Percentiles rank a stretch among this genome's conserved stretches.
Evolutionary conservation across 2,329 filamentous ascomycete species (phyloP).

Genomic region (Sporothrix phasma): DNA sequence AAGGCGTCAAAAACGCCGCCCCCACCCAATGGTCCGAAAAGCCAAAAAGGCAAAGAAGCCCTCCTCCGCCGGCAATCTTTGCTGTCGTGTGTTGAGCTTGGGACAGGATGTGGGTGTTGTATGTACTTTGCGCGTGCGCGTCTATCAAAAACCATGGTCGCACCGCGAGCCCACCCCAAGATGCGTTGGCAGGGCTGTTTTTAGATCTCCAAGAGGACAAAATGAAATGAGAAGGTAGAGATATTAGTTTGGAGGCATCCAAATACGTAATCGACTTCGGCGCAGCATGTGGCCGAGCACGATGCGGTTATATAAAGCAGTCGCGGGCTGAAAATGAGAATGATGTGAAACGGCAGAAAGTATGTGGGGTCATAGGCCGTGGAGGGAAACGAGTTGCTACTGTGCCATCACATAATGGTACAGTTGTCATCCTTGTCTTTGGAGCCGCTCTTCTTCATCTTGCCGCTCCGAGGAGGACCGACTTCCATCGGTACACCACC

Average conservation of each 20-base stretch:
- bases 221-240: background rate
- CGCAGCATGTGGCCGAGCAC: background rate
- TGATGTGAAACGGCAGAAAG: background rate
- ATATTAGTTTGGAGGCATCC: background rate
- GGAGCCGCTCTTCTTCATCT: constrained; percentile 37
- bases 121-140: constrained; percentile 1
- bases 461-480: constrained; percentile 40
- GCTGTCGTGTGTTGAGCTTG: background rate
- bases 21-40: too few species aligned
- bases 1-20: background rate
- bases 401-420: constrained; percentile 41
- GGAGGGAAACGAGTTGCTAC: background rate
- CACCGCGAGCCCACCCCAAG: background rate
- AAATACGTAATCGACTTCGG: background rate
- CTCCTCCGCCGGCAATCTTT: background rate
- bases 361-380: background rate
- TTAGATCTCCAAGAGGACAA: background rate
- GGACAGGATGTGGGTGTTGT: background rate
- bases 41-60: background rate
- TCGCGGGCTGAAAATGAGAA: background rate
- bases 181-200: background rate
- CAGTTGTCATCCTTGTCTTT: constrained; percentile 46
- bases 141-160: constrained; percentile 1
- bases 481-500: constrained; percentile 49
- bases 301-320: background rate